phyloP scores from a whole-genome alignment of 768 basidiomycete species.

The Tylopilus sp. region DNA sequence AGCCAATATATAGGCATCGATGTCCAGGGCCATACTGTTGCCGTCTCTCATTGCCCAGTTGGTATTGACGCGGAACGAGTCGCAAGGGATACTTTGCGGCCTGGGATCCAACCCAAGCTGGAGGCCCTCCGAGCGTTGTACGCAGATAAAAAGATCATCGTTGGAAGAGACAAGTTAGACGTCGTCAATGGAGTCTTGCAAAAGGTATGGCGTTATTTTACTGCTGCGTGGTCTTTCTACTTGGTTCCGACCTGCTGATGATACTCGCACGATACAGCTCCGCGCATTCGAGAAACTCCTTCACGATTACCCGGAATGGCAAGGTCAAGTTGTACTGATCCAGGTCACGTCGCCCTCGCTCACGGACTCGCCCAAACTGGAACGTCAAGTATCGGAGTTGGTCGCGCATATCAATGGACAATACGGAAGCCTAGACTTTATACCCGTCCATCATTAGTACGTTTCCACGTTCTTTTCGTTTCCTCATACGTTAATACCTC shows the following conservation, averaged over 20 bases:
- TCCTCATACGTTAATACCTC: no score
- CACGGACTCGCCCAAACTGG: constrained; percentile 89
- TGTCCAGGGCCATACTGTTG: constrained; percentile 78
- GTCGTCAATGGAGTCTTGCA: constrained; percentile 98
- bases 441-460: constrained; percentile 97
- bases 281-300: constrained; percentile 95
- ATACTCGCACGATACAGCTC: constrained; percentile 46
- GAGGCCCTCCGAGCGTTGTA: constrained; percentile 81
- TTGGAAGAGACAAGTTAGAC: constrained; percentile 95
- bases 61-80: constrained; percentile 94
- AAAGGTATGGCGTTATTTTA: constrained; percentile 52
- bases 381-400: constrained; percentile 88
- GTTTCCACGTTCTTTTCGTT: constrained; percentile 49
- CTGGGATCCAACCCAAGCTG: constrained; percentile 88
- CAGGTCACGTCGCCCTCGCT: constrained; percentile 88
- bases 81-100: constrained; percentile 72
- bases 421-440: constrained; percentile 91
- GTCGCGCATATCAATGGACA: constrained; percentile 95
- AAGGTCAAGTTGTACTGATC: constrained; percentile 82
- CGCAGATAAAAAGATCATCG: constrained; percentile 97
- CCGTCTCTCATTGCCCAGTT: constrained; percentile 89
- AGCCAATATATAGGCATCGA: constrained; percentile 56
- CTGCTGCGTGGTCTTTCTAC: neutral
- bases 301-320: constrained; percentile 92
- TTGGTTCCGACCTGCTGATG: neutral